phyloP scores from a whole-genome alignment of 2,329 filamentous ascomycete genomes.

The Penicillium sp. region DNA sequence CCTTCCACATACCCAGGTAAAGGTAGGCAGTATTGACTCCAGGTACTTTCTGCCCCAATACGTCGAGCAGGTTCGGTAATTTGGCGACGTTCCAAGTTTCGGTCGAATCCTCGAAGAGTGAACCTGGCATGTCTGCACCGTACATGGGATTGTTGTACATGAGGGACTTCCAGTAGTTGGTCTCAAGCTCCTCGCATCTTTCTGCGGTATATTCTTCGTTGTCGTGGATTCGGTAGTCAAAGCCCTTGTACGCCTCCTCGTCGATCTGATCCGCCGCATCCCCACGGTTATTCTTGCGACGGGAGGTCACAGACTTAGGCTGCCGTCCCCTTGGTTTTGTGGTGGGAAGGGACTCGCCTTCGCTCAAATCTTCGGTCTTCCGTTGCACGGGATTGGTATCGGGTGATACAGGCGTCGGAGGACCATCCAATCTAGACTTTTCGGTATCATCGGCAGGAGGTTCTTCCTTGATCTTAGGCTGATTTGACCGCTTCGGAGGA shows the following conservation, averaged over 20 bases:
- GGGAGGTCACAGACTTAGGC: slow-evolving; percentile 72
- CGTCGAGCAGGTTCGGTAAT: slow-evolving; percentile 86
- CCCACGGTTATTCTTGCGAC: slow-evolving; percentile 78
- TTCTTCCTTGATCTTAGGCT: slow-evolving; percentile 41
- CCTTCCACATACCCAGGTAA: slow-evolving; percentile 99
- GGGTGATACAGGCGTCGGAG: slow-evolving; percentile 55
- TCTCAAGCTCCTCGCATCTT: slow-evolving; percentile 89
- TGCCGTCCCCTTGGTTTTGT: slow-evolving; percentile 53
- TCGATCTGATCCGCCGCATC: slow-evolving; percentile 77
- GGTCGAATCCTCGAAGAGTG: slow-evolving; percentile 81
- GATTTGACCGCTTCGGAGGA: slow-evolving; percentile 38
- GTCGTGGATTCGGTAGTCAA: slow-evolving; percentile 81
- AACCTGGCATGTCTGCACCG: slow-evolving; percentile 93
- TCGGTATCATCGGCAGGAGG: slow-evolving; percentile 36
- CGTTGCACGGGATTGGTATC: slow-evolving; percentile 50
- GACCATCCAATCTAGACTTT: slow-evolving; percentile 44
- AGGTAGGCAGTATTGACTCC: slow-evolving; percentile 98
- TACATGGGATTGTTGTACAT: slow-evolving; percentile 95
- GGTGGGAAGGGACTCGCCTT: slow-evolving; percentile 42
- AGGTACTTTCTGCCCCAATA: slow-evolving; percentile 90
- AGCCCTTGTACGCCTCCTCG: slow-evolving; percentile 83
- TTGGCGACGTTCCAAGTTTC: slow-evolving; percentile 92
- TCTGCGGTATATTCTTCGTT: slow-evolving; percentile 85
- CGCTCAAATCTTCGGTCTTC: slow-evolving; percentile 54
- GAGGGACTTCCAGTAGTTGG: slow-evolving; percentile 93